A percentile compares a stretch with the other conserved stretches of the same genome.
Conservation (phyloP, 306 rosid genomes). For the Trifolium dubium region DNA sequence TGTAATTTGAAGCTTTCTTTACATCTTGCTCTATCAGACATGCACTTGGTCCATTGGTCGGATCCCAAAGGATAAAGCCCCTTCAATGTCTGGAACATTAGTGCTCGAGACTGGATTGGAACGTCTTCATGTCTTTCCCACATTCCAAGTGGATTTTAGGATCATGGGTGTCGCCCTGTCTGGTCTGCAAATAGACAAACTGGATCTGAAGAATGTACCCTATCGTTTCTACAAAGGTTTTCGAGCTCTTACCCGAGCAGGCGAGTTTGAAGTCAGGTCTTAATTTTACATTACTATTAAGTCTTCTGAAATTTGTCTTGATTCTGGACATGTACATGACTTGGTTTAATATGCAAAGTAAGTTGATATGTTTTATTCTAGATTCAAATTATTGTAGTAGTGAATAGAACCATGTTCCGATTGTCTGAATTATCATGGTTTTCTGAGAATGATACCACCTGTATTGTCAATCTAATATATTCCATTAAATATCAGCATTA, state of each 20-base stretch:
- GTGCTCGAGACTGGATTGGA: slow-evolving; percentile 82
- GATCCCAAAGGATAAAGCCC: slow-evolving; percentile 89
- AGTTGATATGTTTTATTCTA: slow-evolving; percentile 21
- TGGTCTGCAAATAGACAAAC: slow-evolving; percentile 82
- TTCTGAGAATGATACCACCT: background rate
- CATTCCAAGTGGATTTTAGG: slow-evolving; percentile 78
- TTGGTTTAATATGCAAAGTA: slow-evolving; percentile 26
- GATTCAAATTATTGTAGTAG: slow-evolving; percentile 2
- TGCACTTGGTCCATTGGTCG: slow-evolving; percentile 88
- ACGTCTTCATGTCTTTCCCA: slow-evolving; percentile 83
- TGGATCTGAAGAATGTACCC: slow-evolving; percentile 74
- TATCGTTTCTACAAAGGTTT: slow-evolving; percentile 83
- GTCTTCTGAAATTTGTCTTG: slow-evolving; percentile 29
- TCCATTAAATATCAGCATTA: background rate
- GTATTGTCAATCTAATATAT: slow-evolving; percentile 25
- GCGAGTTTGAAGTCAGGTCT: slow-evolving; percentile 87
- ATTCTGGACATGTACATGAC: slow-evolving; percentile 29
- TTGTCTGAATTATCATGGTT: slow-evolving; percentile 20
- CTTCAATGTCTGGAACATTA: slow-evolving; percentile 87
- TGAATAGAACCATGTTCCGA: background rate
- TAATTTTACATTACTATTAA: slow-evolving; percentile 39
- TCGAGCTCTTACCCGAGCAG: slow-evolving; percentile 84
- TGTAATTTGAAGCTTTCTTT: slow-evolving; percentile 24
- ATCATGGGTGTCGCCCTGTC: slow-evolving; percentile 91
- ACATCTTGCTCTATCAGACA: slow-evolving; percentile 55